Evolutionary conservation across 2,329 filamentous ascomycete genomes (phyloP).

Genomic region (Aspergillus hortae): DNA sequence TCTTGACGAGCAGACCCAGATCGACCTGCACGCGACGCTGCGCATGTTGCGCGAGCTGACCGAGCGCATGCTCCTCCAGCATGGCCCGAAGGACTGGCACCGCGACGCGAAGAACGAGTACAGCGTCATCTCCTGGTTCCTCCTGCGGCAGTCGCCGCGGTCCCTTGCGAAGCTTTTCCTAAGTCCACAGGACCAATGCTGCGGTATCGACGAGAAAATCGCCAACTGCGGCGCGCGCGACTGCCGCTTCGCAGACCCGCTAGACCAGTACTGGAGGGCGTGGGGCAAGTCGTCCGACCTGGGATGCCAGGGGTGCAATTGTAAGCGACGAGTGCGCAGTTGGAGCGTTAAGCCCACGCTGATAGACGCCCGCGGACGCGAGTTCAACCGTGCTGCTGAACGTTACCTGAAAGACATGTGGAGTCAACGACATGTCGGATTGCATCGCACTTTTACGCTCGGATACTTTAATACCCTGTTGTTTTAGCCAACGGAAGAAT

Average conservation of each 20-base stretch:
- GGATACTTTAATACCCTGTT: constrained; percentile 17
- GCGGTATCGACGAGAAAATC: constrained; percentile 18
- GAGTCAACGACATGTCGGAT: constrained; percentile 22
- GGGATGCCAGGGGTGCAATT: constrained; percentile 23
- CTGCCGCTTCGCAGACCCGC: constrained; percentile 22
- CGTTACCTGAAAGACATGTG: constrained; percentile 28
- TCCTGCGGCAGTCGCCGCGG: constrained; percentile 22
- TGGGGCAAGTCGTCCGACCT: constrained; percentile 22
- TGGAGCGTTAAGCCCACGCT: constrained; percentile 27
- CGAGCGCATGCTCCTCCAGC: constrained; percentile 27
- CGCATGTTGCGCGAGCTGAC: constrained; percentile 28
- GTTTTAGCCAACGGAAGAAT: constrained; percentile 2
- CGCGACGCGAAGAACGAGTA: constrained; percentile 24
- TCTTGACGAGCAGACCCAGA: constrained; percentile 21
- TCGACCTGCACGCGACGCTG: constrained; percentile 26
- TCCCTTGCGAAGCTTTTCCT: constrained; percentile 24
- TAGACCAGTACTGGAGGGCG: constrained; percentile 27
- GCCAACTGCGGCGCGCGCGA: constrained; percentile 9
- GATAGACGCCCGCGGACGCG: constrained; percentile 24
- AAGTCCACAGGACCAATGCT: constrained; percentile 23
- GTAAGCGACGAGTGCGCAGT: constrained; percentile 22
- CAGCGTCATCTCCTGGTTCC: constrained; percentile 27
- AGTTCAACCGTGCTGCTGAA: constrained; percentile 23
- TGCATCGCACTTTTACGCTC: constrained; percentile 19
- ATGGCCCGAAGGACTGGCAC: constrained; percentile 25